phyloP scores from a whole-genome alignment of 305 asterid species.

The Petunia hybrid region DNA sequence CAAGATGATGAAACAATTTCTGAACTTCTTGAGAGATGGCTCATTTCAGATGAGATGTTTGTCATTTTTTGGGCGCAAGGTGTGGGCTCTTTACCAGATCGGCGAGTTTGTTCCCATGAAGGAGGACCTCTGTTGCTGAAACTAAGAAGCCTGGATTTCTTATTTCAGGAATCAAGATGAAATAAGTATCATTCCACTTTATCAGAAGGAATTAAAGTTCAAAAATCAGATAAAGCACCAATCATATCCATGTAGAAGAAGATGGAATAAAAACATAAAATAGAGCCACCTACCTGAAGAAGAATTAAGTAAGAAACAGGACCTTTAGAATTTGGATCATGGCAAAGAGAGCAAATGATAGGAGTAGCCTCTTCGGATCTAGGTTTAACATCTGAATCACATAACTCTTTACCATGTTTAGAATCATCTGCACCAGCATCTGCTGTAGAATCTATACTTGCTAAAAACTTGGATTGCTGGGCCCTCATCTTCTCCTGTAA shows the following conservation, averaged over 20 bases:
- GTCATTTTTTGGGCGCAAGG: constrained; percentile 40
- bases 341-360: constrained; percentile 94
- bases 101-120: constrained; percentile 74
- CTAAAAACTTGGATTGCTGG: constrained; percentile 92
- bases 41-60: constrained; percentile 43
- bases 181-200: constrained; percentile 21
- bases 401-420: constrained; percentile 53
- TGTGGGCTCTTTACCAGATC: constrained; percentile 64
- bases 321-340: constrained; percentile 70
- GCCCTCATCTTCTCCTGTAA: constrained; percentile 90
- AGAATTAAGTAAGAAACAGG: constrained; percentile 86
- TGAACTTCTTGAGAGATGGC: constrained; percentile 46
- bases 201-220: constrained; percentile 1
- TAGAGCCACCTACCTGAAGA: constrained; percentile 76
- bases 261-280: neutral
- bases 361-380: constrained; percentile 62
- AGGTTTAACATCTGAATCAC: constrained; percentile 49
- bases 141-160: constrained; percentile 96
- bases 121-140: constrained; percentile 74
- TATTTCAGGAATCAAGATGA: constrained; percentile 44
- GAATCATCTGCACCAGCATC: constrained; percentile 70
- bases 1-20: constrained; percentile 51
- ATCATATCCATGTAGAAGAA: constrained; percentile 27
- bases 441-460: constrained; percentile 59
- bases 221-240: constrained; percentile 32